Evolutionary conservation across 768 basidiomycete genomes (phyloP).

Genomic region (Xanthoconium stramineum): DNA sequence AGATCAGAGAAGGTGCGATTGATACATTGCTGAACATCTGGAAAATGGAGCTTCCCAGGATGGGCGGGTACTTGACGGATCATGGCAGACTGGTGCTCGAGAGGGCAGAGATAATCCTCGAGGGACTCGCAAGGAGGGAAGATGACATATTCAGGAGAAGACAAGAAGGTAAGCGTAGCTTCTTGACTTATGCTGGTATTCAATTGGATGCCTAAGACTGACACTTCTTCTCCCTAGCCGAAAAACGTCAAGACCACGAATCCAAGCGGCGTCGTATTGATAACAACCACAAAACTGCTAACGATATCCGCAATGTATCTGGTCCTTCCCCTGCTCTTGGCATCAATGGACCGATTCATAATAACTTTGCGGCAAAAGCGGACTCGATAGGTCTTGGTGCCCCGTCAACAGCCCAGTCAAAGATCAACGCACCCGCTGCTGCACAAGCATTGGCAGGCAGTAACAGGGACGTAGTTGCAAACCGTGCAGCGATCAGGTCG

Average conservation of each 20-base stretch:
- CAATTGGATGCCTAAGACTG: conserved; percentile 8
- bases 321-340: conserved; percentile 32
- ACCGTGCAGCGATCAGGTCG: conserved; percentile 86
- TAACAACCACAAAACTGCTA: conserved; percentile 37
- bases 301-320: conserved; percentile 33
- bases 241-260: conserved; percentile 90
- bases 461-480: conserved; percentile 88
- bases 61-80: conserved; percentile 97
- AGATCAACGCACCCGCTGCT: conserved; percentile 55
- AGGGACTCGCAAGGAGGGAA: conserved; percentile 90
- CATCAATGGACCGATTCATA: conserved; percentile 35
- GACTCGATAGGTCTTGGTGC: conserved; percentile 78
- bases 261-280: conserved; percentile 82
- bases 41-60: conserved; percentile 87
- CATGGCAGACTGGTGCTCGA: conserved; percentile 84
- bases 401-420: conserved; percentile 54
- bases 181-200: conserved; percentile 5
- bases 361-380: conserved; percentile 71
- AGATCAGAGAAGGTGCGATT: conserved; percentile 99
- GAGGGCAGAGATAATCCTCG: conserved; percentile 90
- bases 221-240: conserved; percentile 49
- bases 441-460: conserved; percentile 76
- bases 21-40: conserved; percentile 95
- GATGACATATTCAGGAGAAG: conserved; percentile 93
- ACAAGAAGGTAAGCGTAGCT: conserved; percentile 74